Base-by-base conservation (phyloP, 768 basidiomycete genomes). In the Tylopilus sp. region DNA sequence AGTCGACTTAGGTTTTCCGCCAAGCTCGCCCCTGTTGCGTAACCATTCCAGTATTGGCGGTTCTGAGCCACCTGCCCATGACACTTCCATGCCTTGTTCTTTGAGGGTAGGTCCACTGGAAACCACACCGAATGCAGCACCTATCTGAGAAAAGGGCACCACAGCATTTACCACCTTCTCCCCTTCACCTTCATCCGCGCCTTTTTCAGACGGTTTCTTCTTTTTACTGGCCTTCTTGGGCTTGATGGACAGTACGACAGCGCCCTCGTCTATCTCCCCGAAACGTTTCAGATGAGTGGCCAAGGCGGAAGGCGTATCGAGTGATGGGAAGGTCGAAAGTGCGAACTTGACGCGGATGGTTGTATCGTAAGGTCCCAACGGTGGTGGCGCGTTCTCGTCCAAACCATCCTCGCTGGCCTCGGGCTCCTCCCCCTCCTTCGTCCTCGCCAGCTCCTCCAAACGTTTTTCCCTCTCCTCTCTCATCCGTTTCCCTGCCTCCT, bases 51-150 rank as follows among this genome's bases (percentile, higher is more conserved):
- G 68, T 54, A 89, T 81, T 40, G 76, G 80, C 2, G 91, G 91
- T 58, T 92, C 90, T 16, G 61, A 58, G 59, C 85, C 85, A 38
- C 78, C 85, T 16, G 83, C 84, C 90, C 91, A 93, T 0, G 75
- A 70, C 0, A 89, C 77, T 43, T 90, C 87, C 45, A 92, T 75
- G 16, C 80, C 83, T 80, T 84, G 41, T 72, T 71, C 52, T 81
- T 81, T 47, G 69, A 74, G 40, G 71, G 71, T 17, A 75, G 80
- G 53, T 72, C 83, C 24, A 80, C 84, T 70, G 58, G 83, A 83
- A 1, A 92, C 85, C 3, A 83, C 87, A 3, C 83, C 86, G 63
- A 89, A 89, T 3, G 91, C 89, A 37, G 86, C 81, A 1, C 84
- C 78, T 41, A 92, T 84, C 58, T 84, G 85, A 53, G 82, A 79